These are phyloP conservation scores for Lepraria neglecta DNA, from an alignment of 495 filamentous ascomycete genomes.

Conservation along the genomic window DNA sequence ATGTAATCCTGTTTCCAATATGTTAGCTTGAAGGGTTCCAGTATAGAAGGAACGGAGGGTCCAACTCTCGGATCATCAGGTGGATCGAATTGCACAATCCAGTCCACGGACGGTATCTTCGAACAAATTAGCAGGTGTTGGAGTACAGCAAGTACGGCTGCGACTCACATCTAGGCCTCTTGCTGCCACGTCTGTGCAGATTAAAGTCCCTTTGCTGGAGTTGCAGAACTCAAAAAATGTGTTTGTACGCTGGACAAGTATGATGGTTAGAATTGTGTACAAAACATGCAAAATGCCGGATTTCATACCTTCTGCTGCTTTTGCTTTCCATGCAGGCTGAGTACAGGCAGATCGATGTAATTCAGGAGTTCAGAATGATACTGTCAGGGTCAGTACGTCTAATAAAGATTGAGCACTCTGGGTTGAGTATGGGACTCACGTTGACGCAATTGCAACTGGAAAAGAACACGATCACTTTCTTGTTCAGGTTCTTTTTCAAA, in stretches of 20 bases:
- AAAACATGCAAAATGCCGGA: not conserved
- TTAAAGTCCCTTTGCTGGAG: constrained; percentile 78
- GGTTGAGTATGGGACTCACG: not conserved
- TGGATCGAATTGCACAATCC: constrained; percentile 93
- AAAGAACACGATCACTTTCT: constrained; percentile 98
- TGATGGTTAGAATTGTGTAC: not conserved
- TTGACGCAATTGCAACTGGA: constrained; percentile 91
- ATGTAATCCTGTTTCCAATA: constrained; percentile 68
- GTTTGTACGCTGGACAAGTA: constrained; percentile 77
- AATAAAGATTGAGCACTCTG: constrained; percentile 29
- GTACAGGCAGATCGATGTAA: constrained; percentile 92
- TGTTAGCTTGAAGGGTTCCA: not conserved
- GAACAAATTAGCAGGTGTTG: not conserved
- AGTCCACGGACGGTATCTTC: constrained; percentile 84
- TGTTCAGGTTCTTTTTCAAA: constrained; percentile 77
- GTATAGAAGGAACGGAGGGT: not conserved
- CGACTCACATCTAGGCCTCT: constrained; percentile 74
- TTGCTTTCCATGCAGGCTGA: constrained; percentile 74
- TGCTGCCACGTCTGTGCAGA: constrained; percentile 95
- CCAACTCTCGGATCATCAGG: constrained; percentile 49
- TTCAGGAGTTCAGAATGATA: constrained; percentile 70
- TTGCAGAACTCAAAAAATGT: constrained; percentile 98
- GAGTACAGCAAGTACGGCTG: constrained; percentile 15
- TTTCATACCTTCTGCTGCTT: constrained; percentile 53
- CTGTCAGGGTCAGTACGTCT: not conserved